Percentiles rank a stretch among this genome's conserved stretches.
These are phyloP conservation scores for Cladosporium sp. DNA, from an alignment of 2,329 filamentous ascomycete genomes.

Conservation along the genomic window DNA sequence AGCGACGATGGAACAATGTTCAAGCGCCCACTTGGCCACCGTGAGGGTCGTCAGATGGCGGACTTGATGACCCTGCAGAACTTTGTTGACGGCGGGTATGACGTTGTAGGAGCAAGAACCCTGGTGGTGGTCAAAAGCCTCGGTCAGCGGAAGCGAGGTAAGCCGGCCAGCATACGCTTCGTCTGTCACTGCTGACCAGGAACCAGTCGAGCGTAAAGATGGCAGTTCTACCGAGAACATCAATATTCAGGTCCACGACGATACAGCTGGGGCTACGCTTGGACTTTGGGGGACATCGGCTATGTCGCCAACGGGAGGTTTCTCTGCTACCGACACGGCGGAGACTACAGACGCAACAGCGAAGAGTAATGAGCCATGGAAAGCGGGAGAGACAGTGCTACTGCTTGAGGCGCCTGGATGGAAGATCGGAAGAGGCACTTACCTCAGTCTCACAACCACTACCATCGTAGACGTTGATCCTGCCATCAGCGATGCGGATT, in stretches of 20 bases:
- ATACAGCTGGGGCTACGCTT: constrained; percentile 57
- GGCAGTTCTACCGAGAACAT: constrained; percentile 49
- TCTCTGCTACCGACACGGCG: constrained; percentile 6
- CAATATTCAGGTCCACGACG: constrained; percentile 59
- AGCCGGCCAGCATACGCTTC: neutral
- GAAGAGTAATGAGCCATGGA: constrained; percentile 29
- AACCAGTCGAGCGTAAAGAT: constrained; percentile 51
- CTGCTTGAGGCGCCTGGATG: constrained; percentile 37
- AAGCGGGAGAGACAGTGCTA: constrained; percentile 36
- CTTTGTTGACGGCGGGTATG: constrained; percentile 58
- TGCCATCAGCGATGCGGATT: constrained; percentile 54
- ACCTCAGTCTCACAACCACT: constrained; percentile 44
- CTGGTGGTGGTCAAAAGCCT: constrained; percentile 62
- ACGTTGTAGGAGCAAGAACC: constrained; percentile 54
- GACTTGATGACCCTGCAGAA: constrained; percentile 60
- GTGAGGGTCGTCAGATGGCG: constrained; percentile 41
- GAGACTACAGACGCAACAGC: constrained; percentile 17
- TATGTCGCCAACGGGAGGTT: constrained; percentile 28
- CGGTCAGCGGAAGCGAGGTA: constrained; percentile 54
- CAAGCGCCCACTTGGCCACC: constrained; percentile 51
- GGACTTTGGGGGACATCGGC: constrained; percentile 58
- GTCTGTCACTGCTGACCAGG: constrained; percentile 14
- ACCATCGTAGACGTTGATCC: constrained; percentile 60
- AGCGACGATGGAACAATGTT: constrained; percentile 47
- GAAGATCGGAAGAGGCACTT: constrained; percentile 35